These are phyloP conservation scores for Aspergillus fructus DNA, from an alignment of 2,329 filamentous ascomycete genomes.

Conservation along the genomic window DNA sequence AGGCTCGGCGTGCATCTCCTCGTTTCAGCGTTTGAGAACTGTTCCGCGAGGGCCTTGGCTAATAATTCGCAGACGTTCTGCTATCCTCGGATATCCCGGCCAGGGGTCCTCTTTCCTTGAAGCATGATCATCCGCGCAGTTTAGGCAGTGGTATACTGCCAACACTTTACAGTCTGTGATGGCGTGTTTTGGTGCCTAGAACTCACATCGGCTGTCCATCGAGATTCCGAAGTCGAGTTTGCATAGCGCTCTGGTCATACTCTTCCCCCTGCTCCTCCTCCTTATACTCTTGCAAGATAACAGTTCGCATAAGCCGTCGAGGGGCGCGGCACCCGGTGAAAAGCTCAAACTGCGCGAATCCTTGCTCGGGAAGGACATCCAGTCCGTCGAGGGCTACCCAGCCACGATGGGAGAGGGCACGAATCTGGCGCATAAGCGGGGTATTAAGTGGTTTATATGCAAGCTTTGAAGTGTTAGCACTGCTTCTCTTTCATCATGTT, in stretches of 20 bases:
- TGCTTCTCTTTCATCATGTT: background rate
- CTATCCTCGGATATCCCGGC: too few species aligned
- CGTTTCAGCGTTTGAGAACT: background rate
- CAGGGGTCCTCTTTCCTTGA: too few species aligned
- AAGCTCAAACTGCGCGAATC: conserved; percentile 42
- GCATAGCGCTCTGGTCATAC: conserved; percentile 30
- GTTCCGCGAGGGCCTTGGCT: background rate
- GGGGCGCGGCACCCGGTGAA: conserved; percentile 41
- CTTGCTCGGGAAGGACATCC: conserved; percentile 41
- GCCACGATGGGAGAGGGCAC: conserved; percentile 35
- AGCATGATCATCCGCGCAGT: too few species aligned
- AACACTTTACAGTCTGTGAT: background rate
- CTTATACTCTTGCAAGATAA: conserved; percentile 36
- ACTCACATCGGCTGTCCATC: conserved; percentile 33
- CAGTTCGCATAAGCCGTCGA: conserved; percentile 37
- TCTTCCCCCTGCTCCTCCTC: conserved; percentile 30
- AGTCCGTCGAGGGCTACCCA: conserved; percentile 43
- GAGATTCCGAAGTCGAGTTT: conserved; percentile 30
- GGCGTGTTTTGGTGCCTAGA: background rate
- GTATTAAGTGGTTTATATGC: conserved; percentile 43
- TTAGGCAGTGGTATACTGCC: background rate
- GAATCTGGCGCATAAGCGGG: conserved; percentile 37
- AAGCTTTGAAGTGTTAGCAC: conserved; percentile 23
- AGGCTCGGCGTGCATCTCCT: background rate
- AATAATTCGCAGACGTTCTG: background rate